These are phyloP conservation scores for Boletellus sp. DNA, from an alignment of 768 basidiomycete genomes.

Conservation along the genomic window DNA sequence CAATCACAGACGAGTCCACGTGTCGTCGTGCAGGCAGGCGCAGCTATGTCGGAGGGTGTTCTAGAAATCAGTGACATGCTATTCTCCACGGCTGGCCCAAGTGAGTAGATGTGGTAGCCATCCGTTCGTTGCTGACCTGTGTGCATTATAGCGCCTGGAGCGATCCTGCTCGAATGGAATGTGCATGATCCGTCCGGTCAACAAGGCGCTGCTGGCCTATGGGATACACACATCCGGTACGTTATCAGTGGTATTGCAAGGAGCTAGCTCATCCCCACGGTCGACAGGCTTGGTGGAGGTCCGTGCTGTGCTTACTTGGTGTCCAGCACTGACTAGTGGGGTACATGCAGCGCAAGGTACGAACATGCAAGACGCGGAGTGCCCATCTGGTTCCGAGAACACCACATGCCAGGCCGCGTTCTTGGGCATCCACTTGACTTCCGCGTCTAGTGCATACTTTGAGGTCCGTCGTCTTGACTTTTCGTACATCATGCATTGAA, in stretches of 20 bases:
- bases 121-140: not conserved
- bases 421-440: constrained; percentile 60
- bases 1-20: constrained; percentile 35
- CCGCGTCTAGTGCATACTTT: constrained; percentile 52
- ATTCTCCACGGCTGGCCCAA: constrained; percentile 53
- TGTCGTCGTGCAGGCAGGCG: constrained; percentile 44
- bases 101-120: constrained; percentile 6
- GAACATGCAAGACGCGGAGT: constrained; percentile 42
- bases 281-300: constrained; percentile 28
- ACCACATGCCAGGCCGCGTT: constrained; percentile 59
- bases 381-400: constrained; percentile 40
- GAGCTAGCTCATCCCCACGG: not conserved
- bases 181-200: constrained; percentile 50
- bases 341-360: constrained; percentile 47
- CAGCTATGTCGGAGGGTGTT: constrained; percentile 43
- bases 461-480: constrained; percentile 42
- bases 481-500: not conserved
- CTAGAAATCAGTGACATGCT: constrained; percentile 65
- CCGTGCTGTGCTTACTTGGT: not conserved
- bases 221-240: constrained; percentile 44
- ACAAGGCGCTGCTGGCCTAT: constrained; percentile 51
- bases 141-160: constrained; percentile 35
- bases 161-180: constrained; percentile 54
- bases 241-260: not conserved
- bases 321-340: not conserved